phyloP scores from a whole-genome alignment of 2,329 filamentous ascomycete genomes.

The Fonsecaea pugnacius region DNA sequence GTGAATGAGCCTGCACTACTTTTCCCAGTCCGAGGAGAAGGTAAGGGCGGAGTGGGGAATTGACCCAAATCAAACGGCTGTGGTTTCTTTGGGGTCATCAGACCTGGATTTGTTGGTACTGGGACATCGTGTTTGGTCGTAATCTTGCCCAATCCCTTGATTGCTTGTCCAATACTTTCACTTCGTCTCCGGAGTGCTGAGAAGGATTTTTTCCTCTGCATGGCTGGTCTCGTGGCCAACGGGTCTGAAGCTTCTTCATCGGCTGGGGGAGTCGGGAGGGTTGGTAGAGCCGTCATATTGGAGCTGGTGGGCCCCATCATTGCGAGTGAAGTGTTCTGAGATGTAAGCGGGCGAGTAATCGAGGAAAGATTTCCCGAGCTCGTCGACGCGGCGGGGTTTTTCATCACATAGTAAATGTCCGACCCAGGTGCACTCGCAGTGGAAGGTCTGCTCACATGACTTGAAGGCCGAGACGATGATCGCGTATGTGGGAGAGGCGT shows the following conservation, averaged over 20 bases:
- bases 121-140: constrained; percentile 29
- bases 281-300: constrained; percentile 29
- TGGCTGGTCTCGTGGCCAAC: constrained; percentile 2
- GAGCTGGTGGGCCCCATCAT: constrained; percentile 9
- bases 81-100: constrained; percentile 20
- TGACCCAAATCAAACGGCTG: constrained; percentile 15
- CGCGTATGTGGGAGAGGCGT: constrained; percentile 18
- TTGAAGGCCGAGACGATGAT: constrained; percentile 23
- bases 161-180: constrained; percentile 36
- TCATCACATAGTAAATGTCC: constrained; percentile 15
- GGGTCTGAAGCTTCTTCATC: constrained; percentile 19
- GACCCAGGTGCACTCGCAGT: constrained; percentile 21
- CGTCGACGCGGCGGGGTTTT: constrained; percentile 11
- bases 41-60: constrained; percentile 30
- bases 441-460: constrained; percentile 28
- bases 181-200: constrained; percentile 32
- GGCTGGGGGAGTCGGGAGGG: constrained; percentile 21
- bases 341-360: constrained; percentile 22
- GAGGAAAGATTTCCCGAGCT: constrained; percentile 15
- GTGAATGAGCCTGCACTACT: constrained; percentile 25
- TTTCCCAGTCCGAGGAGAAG: constrained; percentile 20
- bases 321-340: constrained; percentile 20
- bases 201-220: constrained; percentile 35
- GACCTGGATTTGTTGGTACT: constrained; percentile 14
- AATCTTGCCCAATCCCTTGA: constrained; percentile 33